Conservation (phyloP, 2,329 filamentous ascomycete genomes). For the Chalara sp. region DNA sequence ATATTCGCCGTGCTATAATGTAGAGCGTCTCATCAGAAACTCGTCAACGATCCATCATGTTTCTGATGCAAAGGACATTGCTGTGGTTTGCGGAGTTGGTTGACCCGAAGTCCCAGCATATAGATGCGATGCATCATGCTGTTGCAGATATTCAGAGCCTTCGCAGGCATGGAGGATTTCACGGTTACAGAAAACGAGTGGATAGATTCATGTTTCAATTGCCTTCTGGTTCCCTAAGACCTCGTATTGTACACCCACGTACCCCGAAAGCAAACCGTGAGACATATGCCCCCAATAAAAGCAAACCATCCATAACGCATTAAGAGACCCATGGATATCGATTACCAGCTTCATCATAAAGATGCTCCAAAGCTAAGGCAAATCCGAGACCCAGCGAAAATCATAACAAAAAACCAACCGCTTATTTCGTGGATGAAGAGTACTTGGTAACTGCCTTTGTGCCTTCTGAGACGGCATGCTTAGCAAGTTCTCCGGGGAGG, state of each 20-base stretch:
- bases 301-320: conserved; percentile 69
- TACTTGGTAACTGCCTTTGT: conserved; percentile 99
- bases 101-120: conserved; percentile 1
- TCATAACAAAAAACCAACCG: conserved; percentile 42
- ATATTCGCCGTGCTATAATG: too few species aligned
- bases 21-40: too few species aligned
- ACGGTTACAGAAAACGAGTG: neutral
- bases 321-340: conserved; percentile 36
- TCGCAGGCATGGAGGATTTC: neutral
- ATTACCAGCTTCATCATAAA: conserved; percentile 22
- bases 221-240: conserved; percentile 25
- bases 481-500: conserved; percentile 95
- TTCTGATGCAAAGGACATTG: too few species aligned
- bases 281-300: conserved; percentile 60
- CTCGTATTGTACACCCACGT: conserved; percentile 64
- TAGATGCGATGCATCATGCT: neutral
- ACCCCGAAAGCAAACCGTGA: conserved; percentile 61
- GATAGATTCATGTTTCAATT: conserved; percentile 22
- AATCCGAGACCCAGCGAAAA: conserved; percentile 50
- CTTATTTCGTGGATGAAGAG: conserved; percentile 98
- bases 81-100: neutral
- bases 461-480: conserved; percentile 98
- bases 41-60: too few species aligned
- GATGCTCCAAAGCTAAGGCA: conserved; percentile 40
- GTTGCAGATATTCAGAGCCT: neutral